Percentiles rank a stretch among this genome's conserved stretches.
Evolutionary conservation across 2,329 filamentous ascomycete genomes (phyloP).

Genomic region (Penicillium decumbens): DNA sequence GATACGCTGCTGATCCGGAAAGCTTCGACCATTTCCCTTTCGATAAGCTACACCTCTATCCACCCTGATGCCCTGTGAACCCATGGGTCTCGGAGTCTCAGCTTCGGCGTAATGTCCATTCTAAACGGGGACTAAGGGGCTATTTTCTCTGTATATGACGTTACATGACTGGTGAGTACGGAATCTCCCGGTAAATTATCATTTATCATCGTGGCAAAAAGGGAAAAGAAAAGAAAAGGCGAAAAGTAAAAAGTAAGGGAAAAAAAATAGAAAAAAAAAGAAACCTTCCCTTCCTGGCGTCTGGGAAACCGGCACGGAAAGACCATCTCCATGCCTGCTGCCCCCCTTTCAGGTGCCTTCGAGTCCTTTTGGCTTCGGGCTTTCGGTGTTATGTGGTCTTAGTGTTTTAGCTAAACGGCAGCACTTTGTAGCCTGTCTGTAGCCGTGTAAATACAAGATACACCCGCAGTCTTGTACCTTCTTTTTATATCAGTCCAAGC

Average conservation of each 20-base stretch:
- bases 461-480: slow-evolving; percentile 3
- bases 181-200: slow-evolving; percentile 16
- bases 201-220: slow-evolving; percentile 19
- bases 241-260: no score
- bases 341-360: slow-evolving; percentile 6
- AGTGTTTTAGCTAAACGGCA: slow-evolving; percentile 9
- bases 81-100: slow-evolving; percentile 3
- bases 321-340: background rate
- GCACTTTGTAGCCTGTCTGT: slow-evolving; percentile 10
- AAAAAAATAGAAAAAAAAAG: background rate
- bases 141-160: background rate
- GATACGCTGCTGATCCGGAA: slow-evolving; percentile 10
- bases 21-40: slow-evolving; percentile 9
- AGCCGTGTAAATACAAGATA: slow-evolving; percentile 14
- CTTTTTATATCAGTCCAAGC: slow-evolving; percentile 10
- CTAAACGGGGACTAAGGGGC: background rate
- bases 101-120: slow-evolving; percentile 2
- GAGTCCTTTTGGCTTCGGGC: slow-evolving; percentile 1
- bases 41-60: slow-evolving; percentile 11
- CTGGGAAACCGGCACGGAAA: slow-evolving; percentile 7
- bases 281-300: background rate
- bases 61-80: slow-evolving; percentile 8
- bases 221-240: background rate
- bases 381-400: slow-evolving; percentile 11
- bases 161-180: slow-evolving; percentile 3